Evolutionary conservation across 768 basidiomycete genomes (phyloP).

Genomic region (Kwoniella pini): DNA sequence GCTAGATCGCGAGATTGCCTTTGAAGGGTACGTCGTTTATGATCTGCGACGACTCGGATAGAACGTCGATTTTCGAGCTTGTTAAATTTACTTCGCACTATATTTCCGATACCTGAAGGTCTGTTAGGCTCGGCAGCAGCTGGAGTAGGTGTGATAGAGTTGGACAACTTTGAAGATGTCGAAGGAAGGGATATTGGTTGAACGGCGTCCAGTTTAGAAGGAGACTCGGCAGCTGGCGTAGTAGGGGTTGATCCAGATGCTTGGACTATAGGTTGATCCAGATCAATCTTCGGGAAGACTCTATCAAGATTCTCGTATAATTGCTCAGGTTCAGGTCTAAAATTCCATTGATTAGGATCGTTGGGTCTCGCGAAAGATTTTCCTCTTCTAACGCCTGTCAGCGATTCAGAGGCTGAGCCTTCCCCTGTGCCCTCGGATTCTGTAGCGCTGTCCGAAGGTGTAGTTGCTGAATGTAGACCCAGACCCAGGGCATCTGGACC

Average conservation of each 20-base stretch:
- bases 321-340: conserved; percentile 86
- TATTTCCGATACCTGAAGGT: conserved; percentile 13
- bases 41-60: conserved; percentile 77
- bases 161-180: conserved; percentile 23
- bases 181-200: conserved; percentile 31
- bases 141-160: neutral
- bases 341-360: conserved; percentile 74
- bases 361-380: conserved; percentile 67
- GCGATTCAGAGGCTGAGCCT: conserved; percentile 8
- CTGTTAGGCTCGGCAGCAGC: neutral
- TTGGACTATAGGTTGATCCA: conserved; percentile 94
- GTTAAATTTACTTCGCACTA: conserved; percentile 39
- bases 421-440: conserved; percentile 35
- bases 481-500: neutral
- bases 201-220: conserved; percentile 13
- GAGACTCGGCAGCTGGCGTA: conserved; percentile 35
- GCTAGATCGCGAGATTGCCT: conserved; percentile 14
- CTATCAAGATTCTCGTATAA: conserved; percentile 89
- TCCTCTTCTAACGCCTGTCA: conserved; percentile 30
- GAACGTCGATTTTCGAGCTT: conserved; percentile 63
- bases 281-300: conserved; percentile 93
- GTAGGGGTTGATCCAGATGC: conserved; percentile 57
- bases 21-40: conserved; percentile 25
- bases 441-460: conserved; percentile 40
- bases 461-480: conserved; percentile 14